Percentiles rank a stretch among this genome's conserved stretches.
These are phyloP conservation scores for Durio zibethinus DNA, from an alignment of 345 rosid genomes.

Conservation along the genomic window DNA sequence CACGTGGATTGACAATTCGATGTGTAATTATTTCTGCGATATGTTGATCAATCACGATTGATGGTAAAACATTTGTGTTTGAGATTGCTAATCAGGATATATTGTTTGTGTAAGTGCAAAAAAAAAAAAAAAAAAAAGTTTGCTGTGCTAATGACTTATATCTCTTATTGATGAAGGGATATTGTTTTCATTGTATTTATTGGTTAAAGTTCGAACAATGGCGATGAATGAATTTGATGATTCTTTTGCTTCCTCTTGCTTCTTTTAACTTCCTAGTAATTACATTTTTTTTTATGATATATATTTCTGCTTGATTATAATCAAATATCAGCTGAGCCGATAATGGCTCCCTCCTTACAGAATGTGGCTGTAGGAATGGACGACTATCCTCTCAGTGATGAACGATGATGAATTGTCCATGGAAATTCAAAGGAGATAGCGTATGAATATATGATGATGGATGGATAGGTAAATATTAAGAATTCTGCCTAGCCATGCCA, in stretches of 20 bases:
- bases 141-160: not conserved
- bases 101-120: not conserved
- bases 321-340: not conserved
- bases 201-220: not conserved
- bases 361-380: not conserved
- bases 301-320: not conserved
- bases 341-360: not conserved
- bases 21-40: not conserved
- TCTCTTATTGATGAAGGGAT: too few relatives aligned
- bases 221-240: not conserved
- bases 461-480: too few relatives aligned
- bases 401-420: not conserved
- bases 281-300: too few relatives aligned
- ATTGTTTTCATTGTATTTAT: too few relatives aligned
- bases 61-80: not conserved
- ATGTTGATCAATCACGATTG: not conserved
- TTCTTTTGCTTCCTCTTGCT: not conserved
- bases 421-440: not conserved
- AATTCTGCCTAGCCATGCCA: too few relatives aligned
- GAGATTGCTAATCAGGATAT: not conserved
- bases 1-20: not conserved
- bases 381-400: not conserved
- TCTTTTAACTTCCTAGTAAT: too few relatives aligned
- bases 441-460: too few relatives aligned
- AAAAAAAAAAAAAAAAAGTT: too few relatives aligned